Evolutionary conservation across 768 basidiomycete genomes (phyloP).

Genomic region (Gloeostereum incarnatum): DNA sequence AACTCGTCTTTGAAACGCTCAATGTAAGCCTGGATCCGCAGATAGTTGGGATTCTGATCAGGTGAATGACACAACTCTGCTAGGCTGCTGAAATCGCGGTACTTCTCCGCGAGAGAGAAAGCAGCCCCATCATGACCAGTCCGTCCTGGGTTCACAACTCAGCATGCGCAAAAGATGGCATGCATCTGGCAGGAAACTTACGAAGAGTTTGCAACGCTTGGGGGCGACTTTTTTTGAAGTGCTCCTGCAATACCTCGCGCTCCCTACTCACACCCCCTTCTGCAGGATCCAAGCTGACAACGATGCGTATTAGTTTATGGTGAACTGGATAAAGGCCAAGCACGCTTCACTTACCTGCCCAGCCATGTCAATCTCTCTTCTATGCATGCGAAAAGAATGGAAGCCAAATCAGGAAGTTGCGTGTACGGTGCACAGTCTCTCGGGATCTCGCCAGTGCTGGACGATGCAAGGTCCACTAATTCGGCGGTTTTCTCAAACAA

Average conservation of each 20-base stretch:
- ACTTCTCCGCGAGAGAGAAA: slow-evolving; percentile 77
- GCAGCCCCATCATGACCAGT: slow-evolving; percentile 62
- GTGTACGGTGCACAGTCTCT: slow-evolving; percentile 27
- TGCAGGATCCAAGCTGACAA: too few species aligned
- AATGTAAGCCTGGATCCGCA: slow-evolving; percentile 63
- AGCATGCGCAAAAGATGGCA: slow-evolving; percentile 2
- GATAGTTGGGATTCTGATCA: slow-evolving; percentile 51
- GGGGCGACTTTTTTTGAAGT: slow-evolving; percentile 72
- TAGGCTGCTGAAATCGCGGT: slow-evolving; percentile 80
- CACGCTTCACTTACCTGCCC: slow-evolving; percentile 40
- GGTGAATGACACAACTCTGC: slow-evolving; percentile 75
- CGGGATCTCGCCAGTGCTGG: slow-evolving; percentile 15
- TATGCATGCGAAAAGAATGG: slow-evolving; percentile 52
- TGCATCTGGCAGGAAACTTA: slow-evolving; percentile 28
- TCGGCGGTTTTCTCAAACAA: slow-evolving; percentile 64
- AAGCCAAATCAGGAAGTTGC: slow-evolving; percentile 60
- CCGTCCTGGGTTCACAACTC: slow-evolving; percentile 33
- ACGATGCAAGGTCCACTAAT: slow-evolving; percentile 28
- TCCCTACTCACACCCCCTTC: too few species aligned
- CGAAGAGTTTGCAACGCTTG: slow-evolving; percentile 75
- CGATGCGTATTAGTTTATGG: too few species aligned
- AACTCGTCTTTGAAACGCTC: slow-evolving; percentile 76
- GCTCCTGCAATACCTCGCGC: slow-evolving; percentile 57
- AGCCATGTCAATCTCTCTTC: slow-evolving; percentile 67
- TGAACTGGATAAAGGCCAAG: too few species aligned